Evolutionary conservation across 345 rosid species (phyloP).

Genomic region (Eucalyptus sp.): DNA sequence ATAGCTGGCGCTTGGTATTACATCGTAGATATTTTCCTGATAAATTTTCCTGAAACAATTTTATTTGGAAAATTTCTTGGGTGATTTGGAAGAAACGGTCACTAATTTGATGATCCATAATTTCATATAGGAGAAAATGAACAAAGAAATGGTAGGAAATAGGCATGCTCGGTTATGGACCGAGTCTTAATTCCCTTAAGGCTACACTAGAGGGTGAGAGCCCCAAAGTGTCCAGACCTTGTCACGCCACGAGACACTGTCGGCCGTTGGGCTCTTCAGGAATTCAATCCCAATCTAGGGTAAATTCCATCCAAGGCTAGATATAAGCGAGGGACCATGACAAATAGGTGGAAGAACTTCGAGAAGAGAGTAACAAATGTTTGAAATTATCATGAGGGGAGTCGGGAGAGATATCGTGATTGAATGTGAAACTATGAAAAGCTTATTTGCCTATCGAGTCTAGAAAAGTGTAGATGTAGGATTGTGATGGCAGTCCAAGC

Average conservation of each 20-base stretch:
- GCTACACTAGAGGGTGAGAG: fast-evolving
- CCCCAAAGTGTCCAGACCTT: fast-evolving
- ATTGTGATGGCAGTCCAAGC: fast-evolving
- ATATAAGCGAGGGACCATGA: not conserved
- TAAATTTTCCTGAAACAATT: not conserved
- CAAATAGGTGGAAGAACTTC: not conserved
- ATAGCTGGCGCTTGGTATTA: not conserved
- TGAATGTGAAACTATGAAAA: fast-evolving
- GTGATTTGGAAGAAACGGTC: not conserved
- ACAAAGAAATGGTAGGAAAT: not conserved
- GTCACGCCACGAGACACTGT: fast-evolving
- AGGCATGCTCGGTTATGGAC: not conserved
- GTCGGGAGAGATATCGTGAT: fast-evolving
- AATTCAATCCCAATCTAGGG: not conserved
- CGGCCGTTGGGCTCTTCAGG: not conserved
- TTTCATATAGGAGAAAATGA: not conserved
- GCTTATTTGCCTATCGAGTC: fast-evolving
- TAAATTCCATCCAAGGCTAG: not conserved
- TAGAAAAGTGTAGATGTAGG: too few species aligned
- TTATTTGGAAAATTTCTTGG: not conserved
- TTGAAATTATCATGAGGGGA: not conserved
- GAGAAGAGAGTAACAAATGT: not conserved
- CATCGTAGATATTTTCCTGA: not conserved
- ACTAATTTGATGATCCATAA: not conserved
- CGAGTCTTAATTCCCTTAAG: not conserved